Base-by-base conservation (phyloP, 1,139 yeast genomes). In the Kodamaea derodonti region DNA sequence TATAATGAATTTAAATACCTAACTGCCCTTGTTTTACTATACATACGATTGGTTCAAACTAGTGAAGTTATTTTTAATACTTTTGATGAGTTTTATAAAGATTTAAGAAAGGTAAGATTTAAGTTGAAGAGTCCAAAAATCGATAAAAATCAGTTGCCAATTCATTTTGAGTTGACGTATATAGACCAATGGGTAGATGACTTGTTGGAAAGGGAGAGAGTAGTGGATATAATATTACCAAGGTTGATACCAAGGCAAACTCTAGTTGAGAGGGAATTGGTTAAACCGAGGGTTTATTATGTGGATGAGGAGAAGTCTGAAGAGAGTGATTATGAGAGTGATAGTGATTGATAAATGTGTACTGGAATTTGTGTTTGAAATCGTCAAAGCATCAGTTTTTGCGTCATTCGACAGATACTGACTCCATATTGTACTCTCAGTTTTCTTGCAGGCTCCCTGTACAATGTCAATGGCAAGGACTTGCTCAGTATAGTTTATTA, bases 131-230 rank as follows among this genome's bases (percentile, higher is more conserved):
- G 35, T 14, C 54, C 56, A 2, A 36, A 25, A 12, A 36, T 48
- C 20, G 52, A 63, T 24, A 56, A 59, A 45, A 38, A 38, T 14
- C 13, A 30, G 28, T 42, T 42, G 42, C 70, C 58, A 2, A 47
- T 40, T 15, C 51, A 45, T 52, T 72, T 48, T 47, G 48, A 38
- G 32, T 59, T 67, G 24, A 63, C 64, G 4, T 60, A 68, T 47
- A 66, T 84, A 60, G 94, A 84, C 50, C 81, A 74, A 47, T 74
- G 76, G 57, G 63, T 73, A 0, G 90, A 84, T 45, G 56, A 54
- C 8, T 52, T 84, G 34, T 52, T 83, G 24, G 58, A 47, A 1
- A 56, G 66, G 15, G 72, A 69, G 30, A 58, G 85, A 34, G 78
- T 75, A 12, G 65, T 78, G 27, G 88, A 77, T 41, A 54, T 83